Evolutionary conservation across 106 monocot species (phyloP), one percentile per base, ranked within the genome.

Genomic region (Platanthera guangdongensis): DNA sequence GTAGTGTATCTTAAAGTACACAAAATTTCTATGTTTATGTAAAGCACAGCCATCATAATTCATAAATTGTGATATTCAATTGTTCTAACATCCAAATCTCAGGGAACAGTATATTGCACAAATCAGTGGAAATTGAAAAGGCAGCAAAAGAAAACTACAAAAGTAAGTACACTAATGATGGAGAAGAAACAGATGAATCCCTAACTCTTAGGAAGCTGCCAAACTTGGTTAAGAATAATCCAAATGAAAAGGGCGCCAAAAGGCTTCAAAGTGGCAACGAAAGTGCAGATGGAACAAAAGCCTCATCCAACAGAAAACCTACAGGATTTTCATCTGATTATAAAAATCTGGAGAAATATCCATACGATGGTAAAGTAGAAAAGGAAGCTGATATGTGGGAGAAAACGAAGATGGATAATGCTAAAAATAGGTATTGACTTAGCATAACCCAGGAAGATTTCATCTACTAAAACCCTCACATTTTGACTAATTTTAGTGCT

Each of bases 371-470:
- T 21, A 49, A 54, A 54, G 52, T 69, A 18, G 67, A 74, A 80
- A 64, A 16, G 64, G 51, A 74, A 68, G 80, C 74, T 55, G 67
- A 81, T 25, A 47, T 75, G 15, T 81, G 80, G 80, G 80, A 75
- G 75, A 81, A 81, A 68, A 75, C 45, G 11, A 14, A 75, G 75
- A 75, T 81, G 80, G 68, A 75, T 19, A 75, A 81, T 47, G 75
- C 75, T 68, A 68, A 70, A 39, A 75, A 68, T 22, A 67, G 75
- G 80, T 81, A 70, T n/a, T 47, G 3, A 55, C 7, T 70, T 51
- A 51, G 9, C 12, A 72, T 51, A 19, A 51, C 50, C 15, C 18
- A 0, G 22, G 46, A 46, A 72, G 67, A 72, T 51, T 28, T n/a
- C 50, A 72, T 72, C 72, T 72, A 47, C 1, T 15, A 50, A 19